Evolutionary conservation across 1,139 yeast species (phyloP), one percentile per base, ranked within the genome.

Genomic region (Geotrichum aggregatum): DNA sequence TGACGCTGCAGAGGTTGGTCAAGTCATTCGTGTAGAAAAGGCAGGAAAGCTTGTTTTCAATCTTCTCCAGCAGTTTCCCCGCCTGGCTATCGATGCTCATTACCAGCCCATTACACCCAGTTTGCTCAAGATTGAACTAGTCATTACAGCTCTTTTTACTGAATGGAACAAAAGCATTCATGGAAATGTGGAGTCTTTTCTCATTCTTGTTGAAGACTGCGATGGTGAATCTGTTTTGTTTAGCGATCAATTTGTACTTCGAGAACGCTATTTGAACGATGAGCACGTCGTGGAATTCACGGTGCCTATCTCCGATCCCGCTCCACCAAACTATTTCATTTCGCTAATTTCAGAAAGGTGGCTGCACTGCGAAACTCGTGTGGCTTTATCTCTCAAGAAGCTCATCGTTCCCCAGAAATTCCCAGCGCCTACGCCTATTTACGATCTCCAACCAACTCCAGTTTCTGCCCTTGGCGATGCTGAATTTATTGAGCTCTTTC

Each of bases 101-200:
- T 78, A 82, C 14, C 94, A 86, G 61, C 96, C 98, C 0, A 75
- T 94, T 2, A 84, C 95, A 0, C 77, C 84, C 1, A 77, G 84
- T 21, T 66, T 87, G 55, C 61, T 88, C 41, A 74, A 82, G 40
- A 76, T 92, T 8, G 86, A 82, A 58, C 68, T 91, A 2, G 88
- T 82, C 52, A 69, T 87, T 2, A 59, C 72, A 0, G 94, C 97
- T 0, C 73, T 77, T 14, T 92, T 95, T 84, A 46, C 54, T 21
- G 73, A 72, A 21, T 89, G 98, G 97, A 83, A 86, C 62, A 59
- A 66, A 6, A 66, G 66, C 2, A 56, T 83, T 3, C 96, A 88
- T 64, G 87, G 87, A 0, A 70, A 66, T 30, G 72, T 78, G 1
- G 92, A 91, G 63, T 71, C 79, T 11, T 92, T 89, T 62, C 67